These are phyloP conservation scores for Fraxinus quadrangulata DNA, from an alignment of 257 asterid genomes.

Conservation along the genomic window DNA sequence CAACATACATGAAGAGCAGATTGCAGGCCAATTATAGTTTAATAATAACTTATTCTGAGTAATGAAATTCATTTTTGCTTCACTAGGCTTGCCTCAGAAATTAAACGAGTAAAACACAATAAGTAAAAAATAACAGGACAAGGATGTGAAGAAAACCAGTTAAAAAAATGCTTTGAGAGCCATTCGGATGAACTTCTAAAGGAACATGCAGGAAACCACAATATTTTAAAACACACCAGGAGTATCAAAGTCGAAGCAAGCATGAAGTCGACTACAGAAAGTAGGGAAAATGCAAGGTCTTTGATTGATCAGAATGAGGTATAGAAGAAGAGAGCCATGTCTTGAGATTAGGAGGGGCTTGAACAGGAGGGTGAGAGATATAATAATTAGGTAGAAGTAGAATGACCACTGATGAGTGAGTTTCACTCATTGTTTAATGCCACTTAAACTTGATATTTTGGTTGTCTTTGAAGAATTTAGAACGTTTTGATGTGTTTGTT, in stretches of 20 bases:
- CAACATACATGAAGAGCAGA: conserved; percentile 4
- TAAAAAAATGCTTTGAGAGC: not conserved
- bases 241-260: not conserved
- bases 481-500: too few relatives aligned
- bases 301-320: not conserved
- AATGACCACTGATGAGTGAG: not conserved
- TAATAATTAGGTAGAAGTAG: not conserved
- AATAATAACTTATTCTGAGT: not conserved
- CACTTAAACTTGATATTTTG: too few relatives aligned
- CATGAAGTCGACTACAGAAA: not conserved
- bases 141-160: not conserved
- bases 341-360: not conserved
- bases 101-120: conserved; percentile 6
- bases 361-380: not conserved
- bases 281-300: not conserved
- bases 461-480: too few relatives aligned
- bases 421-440: too few relatives aligned
- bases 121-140: not conserved
- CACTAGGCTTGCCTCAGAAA: conserved; percentile 14
- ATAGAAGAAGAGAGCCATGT: not conserved
- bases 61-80: not conserved
- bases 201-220: not conserved
- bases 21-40: conserved; percentile 1
- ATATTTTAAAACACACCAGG: not conserved
- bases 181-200: not conserved